Conservation (phyloP, 1,139 yeast species). For the Protomyces macrosporus region DNA sequence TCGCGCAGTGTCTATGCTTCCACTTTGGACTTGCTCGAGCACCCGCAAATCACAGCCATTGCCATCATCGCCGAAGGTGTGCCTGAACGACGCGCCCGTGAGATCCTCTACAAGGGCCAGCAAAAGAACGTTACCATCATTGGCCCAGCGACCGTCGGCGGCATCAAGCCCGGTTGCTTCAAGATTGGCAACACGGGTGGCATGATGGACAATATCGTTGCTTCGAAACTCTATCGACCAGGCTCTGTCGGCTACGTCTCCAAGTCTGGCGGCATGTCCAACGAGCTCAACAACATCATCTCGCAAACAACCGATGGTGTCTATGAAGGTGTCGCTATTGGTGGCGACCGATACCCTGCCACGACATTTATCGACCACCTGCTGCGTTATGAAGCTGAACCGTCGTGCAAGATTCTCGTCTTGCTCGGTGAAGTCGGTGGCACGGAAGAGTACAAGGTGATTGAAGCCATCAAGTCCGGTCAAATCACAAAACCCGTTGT, state of each 20-base stretch:
- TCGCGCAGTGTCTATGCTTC: conserved; percentile 47
- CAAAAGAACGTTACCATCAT: conserved; percentile 47
- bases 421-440: conserved; percentile 48
- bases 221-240: conserved; percentile 47
- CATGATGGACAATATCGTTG: conserved; percentile 50
- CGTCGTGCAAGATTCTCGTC: conserved; percentile 45
- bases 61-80: conserved; percentile 50
- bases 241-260: conserved; percentile 49
- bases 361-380: conserved; percentile 48
- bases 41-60: conserved; percentile 45
- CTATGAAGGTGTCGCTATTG: conserved; percentile 48
- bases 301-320: conserved; percentile 47
- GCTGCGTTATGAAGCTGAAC: conserved; percentile 46
- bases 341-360: conserved; percentile 50
- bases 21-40: conserved; percentile 47
- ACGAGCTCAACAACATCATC: conserved; percentile 47
- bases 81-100: conserved; percentile 49
- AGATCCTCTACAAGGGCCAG: conserved; percentile 44
- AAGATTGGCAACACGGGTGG: conserved; percentile 50
- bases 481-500: conserved; percentile 46
- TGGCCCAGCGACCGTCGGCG: conserved; percentile 50
- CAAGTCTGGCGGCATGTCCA: conserved; percentile 49
- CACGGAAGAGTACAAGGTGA: conserved; percentile 48
- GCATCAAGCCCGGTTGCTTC: conserved; percentile 49
- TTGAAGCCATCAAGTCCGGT: conserved; percentile 46